phyloP scores from a whole-genome alignment of 1,284 basidiomycete genomes.

The Microbotryomycetes sp. region DNA sequence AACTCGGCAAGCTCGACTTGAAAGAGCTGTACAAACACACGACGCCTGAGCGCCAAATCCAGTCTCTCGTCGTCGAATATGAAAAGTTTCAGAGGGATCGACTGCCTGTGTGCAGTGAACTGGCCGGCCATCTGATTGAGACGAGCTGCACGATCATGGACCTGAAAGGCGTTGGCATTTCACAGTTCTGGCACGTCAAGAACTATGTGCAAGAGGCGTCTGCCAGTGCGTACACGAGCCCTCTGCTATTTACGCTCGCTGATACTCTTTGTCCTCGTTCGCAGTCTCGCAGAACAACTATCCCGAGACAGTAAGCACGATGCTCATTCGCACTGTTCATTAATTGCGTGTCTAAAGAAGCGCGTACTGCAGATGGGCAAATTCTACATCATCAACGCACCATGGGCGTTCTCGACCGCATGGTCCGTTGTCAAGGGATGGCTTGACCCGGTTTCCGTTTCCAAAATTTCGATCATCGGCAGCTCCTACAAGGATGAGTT shows the following conservation, averaged over 20 bases:
- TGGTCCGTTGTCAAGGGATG: slow-evolving; percentile 88
- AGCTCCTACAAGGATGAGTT: slow-evolving; percentile 56
- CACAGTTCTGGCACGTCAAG: slow-evolving; percentile 85
- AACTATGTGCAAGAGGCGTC: slow-evolving; percentile 78
- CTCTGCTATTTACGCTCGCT: background rate
- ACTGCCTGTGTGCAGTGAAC: slow-evolving; percentile 70
- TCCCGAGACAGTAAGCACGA: slow-evolving; percentile 31
- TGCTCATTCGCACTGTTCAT: background rate
- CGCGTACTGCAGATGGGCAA: slow-evolving; percentile 39
- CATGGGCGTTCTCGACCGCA: slow-evolving; percentile 82
- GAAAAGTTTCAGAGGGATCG: slow-evolving; percentile 76
- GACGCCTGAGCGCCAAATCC: slow-evolving; percentile 78
- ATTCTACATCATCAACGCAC: slow-evolving; percentile 49
- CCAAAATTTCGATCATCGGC: slow-evolving; percentile 81
- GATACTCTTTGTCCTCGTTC: background rate
- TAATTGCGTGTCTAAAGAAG: background rate
- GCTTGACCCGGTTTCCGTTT: slow-evolving; percentile 90
- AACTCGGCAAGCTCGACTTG: slow-evolving; percentile 82
- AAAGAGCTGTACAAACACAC: slow-evolving; percentile 72
- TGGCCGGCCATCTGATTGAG: slow-evolving; percentile 78
- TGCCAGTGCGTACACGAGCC: slow-evolving; percentile 52
- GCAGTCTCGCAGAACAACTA: slow-evolving; percentile 36
- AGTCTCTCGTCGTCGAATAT: slow-evolving; percentile 88
- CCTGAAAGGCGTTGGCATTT: slow-evolving; percentile 70
- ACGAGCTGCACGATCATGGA: slow-evolving; percentile 99